phyloP scores from a whole-genome alignment of 2,329 filamentous ascomycete genomes.

The Penicillium sp. region DNA sequence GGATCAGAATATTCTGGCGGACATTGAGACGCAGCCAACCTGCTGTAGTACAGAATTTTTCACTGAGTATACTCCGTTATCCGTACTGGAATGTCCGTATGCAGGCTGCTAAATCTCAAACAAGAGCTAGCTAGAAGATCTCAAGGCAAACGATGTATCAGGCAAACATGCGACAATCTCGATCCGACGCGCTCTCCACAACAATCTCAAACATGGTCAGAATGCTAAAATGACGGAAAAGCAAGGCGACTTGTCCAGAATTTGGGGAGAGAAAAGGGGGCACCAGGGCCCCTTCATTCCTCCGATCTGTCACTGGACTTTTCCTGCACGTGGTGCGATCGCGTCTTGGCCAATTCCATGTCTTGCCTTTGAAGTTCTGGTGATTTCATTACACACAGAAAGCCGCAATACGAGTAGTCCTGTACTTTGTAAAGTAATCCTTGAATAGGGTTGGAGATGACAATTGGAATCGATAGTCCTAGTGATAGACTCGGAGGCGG shows the following conservation, averaged over 20 bases:
- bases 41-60: too few species aligned
- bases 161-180: slow-evolving; percentile 2
- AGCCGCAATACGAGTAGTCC: background rate
- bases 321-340: slow-evolving; percentile 15
- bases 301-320: slow-evolving; percentile 13
- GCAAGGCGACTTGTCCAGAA: slow-evolving; percentile 5
- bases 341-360: background rate
- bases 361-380: too few species aligned
- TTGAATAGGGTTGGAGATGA: background rate
- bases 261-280: background rate
- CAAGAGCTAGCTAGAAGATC: background rate
- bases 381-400: background rate
- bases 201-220: slow-evolving; percentile 19
- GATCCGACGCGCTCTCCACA: slow-evolving; percentile 7
- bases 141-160: background rate
- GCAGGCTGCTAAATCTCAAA: background rate
- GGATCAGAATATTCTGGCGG: background rate
- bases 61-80: too few species aligned
- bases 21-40: too few species aligned
- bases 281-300: slow-evolving; percentile 21
- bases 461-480: slow-evolving; percentile 2
- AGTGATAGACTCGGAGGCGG: background rate
- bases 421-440: too few species aligned
- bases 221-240: slow-evolving; percentile 15
- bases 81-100: background rate